Conservation (phyloP, 2,329 filamentous ascomycete genomes). For the Phialemoniopsis sp. region DNA sequence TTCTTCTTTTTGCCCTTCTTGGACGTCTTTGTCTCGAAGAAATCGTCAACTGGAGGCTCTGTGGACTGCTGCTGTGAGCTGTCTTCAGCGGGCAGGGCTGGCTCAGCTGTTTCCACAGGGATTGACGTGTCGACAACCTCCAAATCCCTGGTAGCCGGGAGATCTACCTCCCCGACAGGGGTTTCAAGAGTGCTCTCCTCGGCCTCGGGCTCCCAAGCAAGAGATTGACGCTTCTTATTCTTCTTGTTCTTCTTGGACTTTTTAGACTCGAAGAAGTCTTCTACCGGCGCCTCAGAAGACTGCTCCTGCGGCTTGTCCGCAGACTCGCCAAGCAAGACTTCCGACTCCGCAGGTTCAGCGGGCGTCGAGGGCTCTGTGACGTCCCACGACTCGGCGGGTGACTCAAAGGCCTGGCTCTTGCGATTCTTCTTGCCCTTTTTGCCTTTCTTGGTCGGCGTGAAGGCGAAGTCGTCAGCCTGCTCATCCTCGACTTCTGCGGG, state of each 20-base stretch:
- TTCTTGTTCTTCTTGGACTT: slow-evolving; percentile 1
- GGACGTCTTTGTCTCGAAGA: slow-evolving; percentile 1
- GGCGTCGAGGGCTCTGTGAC: background rate
- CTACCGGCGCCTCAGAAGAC: no score
- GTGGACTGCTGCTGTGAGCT: background rate
- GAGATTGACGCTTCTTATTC: no score
- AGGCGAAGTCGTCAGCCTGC: background rate
- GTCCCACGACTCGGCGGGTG: background rate
- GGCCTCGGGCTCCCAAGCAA: no score
- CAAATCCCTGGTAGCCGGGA: no score
- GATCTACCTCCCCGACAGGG: no score
- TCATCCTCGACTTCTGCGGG: background rate
- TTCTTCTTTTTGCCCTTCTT: slow-evolving; percentile 11
- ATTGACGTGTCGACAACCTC: no score
- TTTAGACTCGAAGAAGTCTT: no score
- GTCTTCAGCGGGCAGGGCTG: no score
- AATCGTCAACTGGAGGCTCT: slow-evolving; percentile 1
- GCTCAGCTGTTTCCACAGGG: no score
- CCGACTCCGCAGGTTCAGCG: background rate
- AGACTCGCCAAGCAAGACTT: no score
- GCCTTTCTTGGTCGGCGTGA: slow-evolving; percentile 27
- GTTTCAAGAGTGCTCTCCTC: no score
- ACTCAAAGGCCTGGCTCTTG: slow-evolving; percentile 14
- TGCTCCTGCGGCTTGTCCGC: no score
- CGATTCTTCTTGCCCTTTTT: slow-evolving; percentile 25